These are phyloP conservation scores for Lactarius hengduanensis DNA, from an alignment of 768 basidiomycete genomes.

Conservation along the genomic window DNA sequence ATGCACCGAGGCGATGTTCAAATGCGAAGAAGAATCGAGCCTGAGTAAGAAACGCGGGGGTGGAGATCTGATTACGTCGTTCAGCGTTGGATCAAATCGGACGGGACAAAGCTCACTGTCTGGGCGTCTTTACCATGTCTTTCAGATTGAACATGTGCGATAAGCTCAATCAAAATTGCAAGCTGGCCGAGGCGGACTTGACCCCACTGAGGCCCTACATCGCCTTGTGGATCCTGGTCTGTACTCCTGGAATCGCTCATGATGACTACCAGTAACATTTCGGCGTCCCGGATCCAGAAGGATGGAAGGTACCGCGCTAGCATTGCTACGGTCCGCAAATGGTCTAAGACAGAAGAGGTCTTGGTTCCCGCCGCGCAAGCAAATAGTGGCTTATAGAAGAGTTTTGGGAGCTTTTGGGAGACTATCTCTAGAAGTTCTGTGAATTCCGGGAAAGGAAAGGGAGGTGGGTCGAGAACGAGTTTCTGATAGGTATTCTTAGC, in stretches of 20 bases:
- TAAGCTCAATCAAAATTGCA: slow-evolving; percentile 60
- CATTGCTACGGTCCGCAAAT: slow-evolving; percentile 54
- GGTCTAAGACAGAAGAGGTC: slow-evolving; percentile 55
- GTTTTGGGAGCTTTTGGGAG: slow-evolving; percentile 52
- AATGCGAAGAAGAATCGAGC: slow-evolving; percentile 28
- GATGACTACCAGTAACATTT: slow-evolving; percentile 72
- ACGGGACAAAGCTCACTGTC: slow-evolving; percentile 30
- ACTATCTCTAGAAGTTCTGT: slow-evolving; percentile 51
- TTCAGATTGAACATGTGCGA: slow-evolving; percentile 47
- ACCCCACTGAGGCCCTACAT: slow-evolving; percentile 39
- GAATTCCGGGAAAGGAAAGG: slow-evolving; percentile 46
- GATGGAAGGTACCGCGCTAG: slow-evolving; percentile 55
- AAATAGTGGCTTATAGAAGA: slow-evolving; percentile 74
- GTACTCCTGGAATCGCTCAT: slow-evolving; percentile 47
- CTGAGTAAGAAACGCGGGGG: slow-evolving; percentile 16
- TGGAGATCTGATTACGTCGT: slow-evolving; percentile 13
- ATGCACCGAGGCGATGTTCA: slow-evolving; percentile 23
- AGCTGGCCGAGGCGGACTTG: slow-evolving; percentile 60
- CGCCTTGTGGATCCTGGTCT: slow-evolving; percentile 30
- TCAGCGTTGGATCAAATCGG: slow-evolving; percentile 3
- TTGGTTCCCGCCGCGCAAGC: slow-evolving; percentile 61
- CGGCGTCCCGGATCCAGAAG: slow-evolving; percentile 66
- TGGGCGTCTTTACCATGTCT: slow-evolving; percentile 43
- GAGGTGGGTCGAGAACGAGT: slow-evolving; percentile 52
- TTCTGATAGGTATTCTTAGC: slow-evolving; percentile 36